phyloP scores from a whole-genome alignment of 306 rosid species.

The Ormosia semicastrata region DNA sequence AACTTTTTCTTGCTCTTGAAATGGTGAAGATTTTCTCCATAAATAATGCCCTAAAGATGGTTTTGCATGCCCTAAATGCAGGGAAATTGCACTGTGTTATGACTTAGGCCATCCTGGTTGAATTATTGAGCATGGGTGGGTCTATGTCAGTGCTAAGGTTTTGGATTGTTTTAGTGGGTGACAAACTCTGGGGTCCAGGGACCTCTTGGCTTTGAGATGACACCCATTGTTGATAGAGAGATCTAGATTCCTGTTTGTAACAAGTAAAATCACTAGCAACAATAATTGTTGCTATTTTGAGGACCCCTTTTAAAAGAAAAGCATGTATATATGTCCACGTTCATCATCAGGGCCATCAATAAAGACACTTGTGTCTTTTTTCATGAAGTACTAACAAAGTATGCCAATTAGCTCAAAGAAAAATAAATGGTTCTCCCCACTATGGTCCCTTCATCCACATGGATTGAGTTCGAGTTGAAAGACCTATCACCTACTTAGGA shows the following conservation, averaged over 20 bases:
- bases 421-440: neutral
- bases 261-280: slow-evolving; percentile 19
- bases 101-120: neutral
- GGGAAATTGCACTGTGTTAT: neutral
- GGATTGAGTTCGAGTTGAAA: slow-evolving; percentile 7
- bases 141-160: slow-evolving; percentile 6
- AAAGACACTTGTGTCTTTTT: slow-evolving; percentile 11
- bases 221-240: slow-evolving; percentile 27
- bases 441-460: slow-evolving; percentile 31
- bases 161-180: slow-evolving; percentile 39
- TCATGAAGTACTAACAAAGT: neutral
- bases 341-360: slow-evolving; percentile 26
- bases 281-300: slow-evolving; percentile 32
- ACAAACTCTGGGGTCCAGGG: slow-evolving; percentile 29
- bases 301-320: slow-evolving; percentile 29
- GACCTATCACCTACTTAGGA: neutral
- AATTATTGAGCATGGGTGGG: slow-evolving; percentile 47
- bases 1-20: too few relatives aligned
- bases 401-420: neutral
- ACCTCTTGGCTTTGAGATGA: slow-evolving; percentile 16
- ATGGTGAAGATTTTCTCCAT: too few relatives aligned
- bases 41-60: too few relatives aligned
- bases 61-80: neutral
- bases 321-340: neutral
- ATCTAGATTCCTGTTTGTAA: slow-evolving; percentile 22